Percentiles rank a stretch among this genome's conserved stretches.
Conservation (phyloP, 176 grass and related monocot genomes). For the Carex cristatella region DNA sequence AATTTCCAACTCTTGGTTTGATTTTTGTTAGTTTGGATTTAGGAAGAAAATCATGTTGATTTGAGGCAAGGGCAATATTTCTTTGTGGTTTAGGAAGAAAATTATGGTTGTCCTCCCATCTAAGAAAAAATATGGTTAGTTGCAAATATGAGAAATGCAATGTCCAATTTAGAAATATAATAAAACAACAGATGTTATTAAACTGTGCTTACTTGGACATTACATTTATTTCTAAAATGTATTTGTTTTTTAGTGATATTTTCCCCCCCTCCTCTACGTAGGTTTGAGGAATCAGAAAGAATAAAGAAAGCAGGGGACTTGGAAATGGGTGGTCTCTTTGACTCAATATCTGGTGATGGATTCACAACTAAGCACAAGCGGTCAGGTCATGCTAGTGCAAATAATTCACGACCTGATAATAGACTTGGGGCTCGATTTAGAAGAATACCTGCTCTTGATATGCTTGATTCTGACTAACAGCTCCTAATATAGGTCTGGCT, state of each 20-base stretch:
- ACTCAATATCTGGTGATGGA: conserved; percentile 36
- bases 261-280: conserved; percentile 17
- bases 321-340: conserved; percentile 77
- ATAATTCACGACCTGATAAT: conserved; percentile 1
- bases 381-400: conserved; percentile 29
- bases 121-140: neutral
- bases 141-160: neutral
- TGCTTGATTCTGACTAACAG: conserved; percentile 50
- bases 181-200: neutral
- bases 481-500: neutral
- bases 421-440: conserved; percentile 45
- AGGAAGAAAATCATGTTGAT: neutral
- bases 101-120: neutral
- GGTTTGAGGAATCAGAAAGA: conserved; percentile 58
- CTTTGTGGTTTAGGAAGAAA: neutral
- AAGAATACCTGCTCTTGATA: conserved; percentile 66
- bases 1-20: neutral
- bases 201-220: neutral
- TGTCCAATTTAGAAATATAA: neutral
- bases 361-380: conserved; percentile 55
- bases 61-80: neutral
- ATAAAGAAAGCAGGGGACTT: conserved; percentile 52
- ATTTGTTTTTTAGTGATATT: neutral
- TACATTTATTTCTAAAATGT: neutral
- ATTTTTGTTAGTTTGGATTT: neutral